Evolutionary conservation across 768 basidiomycete genomes (phyloP), one percentile per base, ranked within the genome.

Genomic region (Ramaria rubella): DNA sequence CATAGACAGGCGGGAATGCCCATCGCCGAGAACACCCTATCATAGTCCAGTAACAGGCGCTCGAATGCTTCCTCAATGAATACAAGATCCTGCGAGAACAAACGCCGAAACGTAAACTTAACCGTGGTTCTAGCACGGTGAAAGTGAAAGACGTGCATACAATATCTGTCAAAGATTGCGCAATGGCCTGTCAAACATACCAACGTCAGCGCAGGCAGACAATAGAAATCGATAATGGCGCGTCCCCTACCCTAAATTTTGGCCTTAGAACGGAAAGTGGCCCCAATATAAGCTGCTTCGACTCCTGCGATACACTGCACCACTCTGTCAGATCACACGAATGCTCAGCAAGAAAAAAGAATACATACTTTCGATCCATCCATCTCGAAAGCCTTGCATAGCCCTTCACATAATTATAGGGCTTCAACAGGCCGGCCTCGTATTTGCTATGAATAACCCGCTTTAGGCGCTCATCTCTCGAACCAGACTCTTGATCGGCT

Each of bases 11-110:
- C 94, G 0, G 95, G 95, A 3, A 98, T 93, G 31, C 92, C 94
- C 87, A 99, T 97, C 0, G 91, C 93, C 52, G 86, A 86, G 71
- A 92, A 91, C 14, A 90, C 92, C 23, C 94, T 86, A 68, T 97
- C 95, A 61, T 97, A 97, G 66, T 96, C 94, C 21, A 98, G 81
- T 57, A 99, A 76, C 59, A 97, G 77, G 1, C 94, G 87, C 68
- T 99, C 95, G 65, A 98, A 97, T 0, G 90, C 94, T 71, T 98
- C 95, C 69, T 98, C 95, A 64, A 99, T 94, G 69, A 96, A 95
- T 12, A 98, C 90, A 26, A 96, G 79, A 69, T 99, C 95, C 86
- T 87, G 61, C 12, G 8, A 42, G 36, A 34, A 45, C 12, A 33
- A 11, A 49, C 49, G 49, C 34, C 23, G 38, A 52, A 33, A n/a